Evolutionary conservation across 1,139 yeast species (phyloP).

Genomic region (Geotrichum aggregatum): DNA sequence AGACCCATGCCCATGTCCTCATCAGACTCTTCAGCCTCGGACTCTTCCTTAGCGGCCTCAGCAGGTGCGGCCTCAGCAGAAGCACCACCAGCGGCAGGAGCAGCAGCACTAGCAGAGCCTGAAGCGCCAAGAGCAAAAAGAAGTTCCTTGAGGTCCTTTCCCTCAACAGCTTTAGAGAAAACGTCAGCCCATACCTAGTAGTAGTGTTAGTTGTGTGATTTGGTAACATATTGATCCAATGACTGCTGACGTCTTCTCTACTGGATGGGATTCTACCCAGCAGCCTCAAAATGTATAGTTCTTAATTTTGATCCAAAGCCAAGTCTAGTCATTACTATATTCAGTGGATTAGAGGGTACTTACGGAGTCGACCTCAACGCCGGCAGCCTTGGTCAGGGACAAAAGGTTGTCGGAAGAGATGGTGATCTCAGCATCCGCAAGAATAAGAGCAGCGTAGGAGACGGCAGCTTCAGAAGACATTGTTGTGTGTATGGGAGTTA

Average conservation of each 20-base stretch:
- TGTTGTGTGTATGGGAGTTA: conserved; percentile 15
- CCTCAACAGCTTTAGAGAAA: conserved; percentile 95
- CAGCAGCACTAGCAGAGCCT: conserved; percentile 60
- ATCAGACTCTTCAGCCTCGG: conserved; percentile 34
- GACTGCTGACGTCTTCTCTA: too few species aligned
- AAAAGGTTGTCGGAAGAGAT: conserved; percentile 84
- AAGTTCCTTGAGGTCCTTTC: conserved; percentile 90
- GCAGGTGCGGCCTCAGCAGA: conserved; percentile 54
- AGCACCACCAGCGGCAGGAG: conserved; percentile 54
- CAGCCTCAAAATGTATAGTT: too few species aligned
- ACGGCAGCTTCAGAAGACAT: conserved; percentile 41
- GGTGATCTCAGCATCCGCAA: conserved; percentile 93
- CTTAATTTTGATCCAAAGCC: too few species aligned
- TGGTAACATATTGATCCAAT: too few species aligned
- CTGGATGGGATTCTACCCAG: too few species aligned
- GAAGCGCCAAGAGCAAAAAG: conserved; percentile 74
- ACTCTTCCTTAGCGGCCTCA: conserved; percentile 33
- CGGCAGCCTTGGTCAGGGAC: conserved; percentile 82
- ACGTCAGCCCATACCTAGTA: conserved; percentile 82
- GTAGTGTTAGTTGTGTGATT: not conserved
- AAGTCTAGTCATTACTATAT: too few species aligned
- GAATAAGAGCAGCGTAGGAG: conserved; percentile 79
- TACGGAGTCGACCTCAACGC: conserved; percentile 73
- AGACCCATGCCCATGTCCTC: conserved; percentile 42
- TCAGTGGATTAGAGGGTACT: too few species aligned